Evolutionary conservation across 352 stramenopile species (phyloP).

Genomic region (Pythium myriotylum): DNA sequence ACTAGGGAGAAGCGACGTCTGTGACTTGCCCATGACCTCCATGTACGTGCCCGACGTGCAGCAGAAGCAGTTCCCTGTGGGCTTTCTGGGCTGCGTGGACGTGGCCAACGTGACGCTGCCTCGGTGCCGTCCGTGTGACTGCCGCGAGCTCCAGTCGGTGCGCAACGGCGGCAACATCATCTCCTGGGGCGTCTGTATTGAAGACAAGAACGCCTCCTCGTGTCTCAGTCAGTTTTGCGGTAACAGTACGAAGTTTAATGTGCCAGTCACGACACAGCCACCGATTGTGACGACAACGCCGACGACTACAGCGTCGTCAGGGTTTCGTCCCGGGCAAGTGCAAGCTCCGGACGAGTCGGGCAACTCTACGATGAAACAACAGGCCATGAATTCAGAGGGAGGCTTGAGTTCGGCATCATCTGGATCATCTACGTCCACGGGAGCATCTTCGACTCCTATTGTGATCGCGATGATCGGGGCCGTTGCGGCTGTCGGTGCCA

Average conservation of each 20-base stretch:
- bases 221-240: background rate
- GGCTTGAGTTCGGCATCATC: background rate
- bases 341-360: background rate
- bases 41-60: constrained; percentile 2
- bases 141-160: background rate
- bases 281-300: background rate
- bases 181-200: constrained; percentile 10
- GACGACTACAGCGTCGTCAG: background rate
- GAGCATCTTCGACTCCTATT: background rate
- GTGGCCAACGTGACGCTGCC: background rate
- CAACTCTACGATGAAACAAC: background rate
- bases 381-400: background rate
- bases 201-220: background rate
- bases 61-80: constrained; percentile 6
- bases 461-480: background rate
- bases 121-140: background rate
- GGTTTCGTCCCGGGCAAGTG: background rate
- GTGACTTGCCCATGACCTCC: background rate
- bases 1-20: background rate
- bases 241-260: background rate
- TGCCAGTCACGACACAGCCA: background rate
- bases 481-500: constrained; percentile 2
- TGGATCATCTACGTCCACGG: background rate
- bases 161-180: constrained; percentile 2
- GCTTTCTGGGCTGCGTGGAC: constrained; percentile 1